phyloP scores from a whole-genome alignment of 2,329 filamentous ascomycete species.

The Paramyrothecium sp. region DNA sequence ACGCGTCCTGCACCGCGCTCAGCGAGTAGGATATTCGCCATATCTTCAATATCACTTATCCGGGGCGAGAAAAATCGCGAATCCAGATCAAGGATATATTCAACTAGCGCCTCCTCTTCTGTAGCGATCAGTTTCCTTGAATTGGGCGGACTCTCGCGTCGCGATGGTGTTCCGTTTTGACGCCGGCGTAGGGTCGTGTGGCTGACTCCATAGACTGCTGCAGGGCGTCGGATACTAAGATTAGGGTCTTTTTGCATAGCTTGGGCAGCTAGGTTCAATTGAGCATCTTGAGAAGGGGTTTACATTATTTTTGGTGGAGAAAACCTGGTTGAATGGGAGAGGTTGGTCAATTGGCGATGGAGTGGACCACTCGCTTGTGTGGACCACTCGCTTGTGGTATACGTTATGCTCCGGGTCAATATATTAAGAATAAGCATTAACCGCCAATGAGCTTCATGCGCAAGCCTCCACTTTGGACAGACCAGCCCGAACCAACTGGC shows the following conservation, averaged over 20 bases:
- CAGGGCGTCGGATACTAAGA: not conserved
- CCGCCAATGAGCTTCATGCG: too few species aligned
- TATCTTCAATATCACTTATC: not conserved
- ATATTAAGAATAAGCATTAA: too few species aligned
- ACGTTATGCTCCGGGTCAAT: too few species aligned
- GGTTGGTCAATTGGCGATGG: too few species aligned
- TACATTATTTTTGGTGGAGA: too few species aligned
- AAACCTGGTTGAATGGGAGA: too few species aligned
- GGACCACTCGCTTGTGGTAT: too few species aligned
- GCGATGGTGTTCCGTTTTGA: not conserved
- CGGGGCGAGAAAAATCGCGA: not conserved
- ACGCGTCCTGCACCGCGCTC: not conserved
- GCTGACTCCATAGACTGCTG: not conserved
- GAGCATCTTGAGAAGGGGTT: too few species aligned
- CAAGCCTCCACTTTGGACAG: slow-evolving; percentile 13
- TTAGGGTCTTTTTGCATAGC: not conserved
- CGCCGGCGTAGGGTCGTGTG: not conserved
- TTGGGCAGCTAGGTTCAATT: not conserved
- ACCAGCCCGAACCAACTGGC: slow-evolving; percentile 15
- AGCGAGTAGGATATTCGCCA: not conserved
- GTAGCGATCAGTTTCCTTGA: not conserved
- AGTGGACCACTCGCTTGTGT: too few species aligned
- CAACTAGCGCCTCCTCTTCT: too few species aligned
- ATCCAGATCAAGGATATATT: not conserved
- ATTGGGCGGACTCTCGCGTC: not conserved